Conservation (phyloP, 768 basidiomycete species). For the Mycena pura region DNA sequence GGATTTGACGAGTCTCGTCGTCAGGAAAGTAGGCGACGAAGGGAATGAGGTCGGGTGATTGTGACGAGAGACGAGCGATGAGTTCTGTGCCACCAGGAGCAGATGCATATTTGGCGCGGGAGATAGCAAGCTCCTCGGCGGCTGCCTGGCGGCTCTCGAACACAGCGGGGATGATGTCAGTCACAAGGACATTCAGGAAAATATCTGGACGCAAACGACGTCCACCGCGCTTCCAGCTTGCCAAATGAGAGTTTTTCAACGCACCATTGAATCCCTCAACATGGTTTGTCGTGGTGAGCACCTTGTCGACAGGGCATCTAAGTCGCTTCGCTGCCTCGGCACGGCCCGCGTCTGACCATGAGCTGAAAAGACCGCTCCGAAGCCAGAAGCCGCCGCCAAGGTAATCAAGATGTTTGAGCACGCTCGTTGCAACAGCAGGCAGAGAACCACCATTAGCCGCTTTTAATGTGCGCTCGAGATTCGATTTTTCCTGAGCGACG, state of each 20-base stretch:
- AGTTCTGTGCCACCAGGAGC: not conserved
- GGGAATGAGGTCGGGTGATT: no score
- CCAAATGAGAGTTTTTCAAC: not conserved
- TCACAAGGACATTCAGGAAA: not conserved
- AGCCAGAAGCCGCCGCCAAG: no score
- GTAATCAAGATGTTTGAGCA: no score
- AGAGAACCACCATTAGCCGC: no score
- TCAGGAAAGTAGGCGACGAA: not conserved
- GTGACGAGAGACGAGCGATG: no score
- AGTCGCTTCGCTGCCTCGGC: no score
- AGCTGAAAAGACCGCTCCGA: no score
- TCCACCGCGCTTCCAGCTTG: not conserved
- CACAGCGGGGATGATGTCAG: not conserved
- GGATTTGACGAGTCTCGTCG: not conserved
- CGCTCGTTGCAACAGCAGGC: no score
- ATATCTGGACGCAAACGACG: not conserved
- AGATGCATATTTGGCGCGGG: not conserved
- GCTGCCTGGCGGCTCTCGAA: not conserved
- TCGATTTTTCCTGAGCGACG: no score
- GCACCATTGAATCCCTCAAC: not conserved
- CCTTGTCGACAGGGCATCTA: no score
- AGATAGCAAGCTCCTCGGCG: not conserved
- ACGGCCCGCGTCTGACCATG: no score
- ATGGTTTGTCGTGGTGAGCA: not conserved
- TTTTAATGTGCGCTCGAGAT: no score